phyloP scores from a whole-genome alignment of 139 green algal species.

The Micractinium sp. region DNA sequence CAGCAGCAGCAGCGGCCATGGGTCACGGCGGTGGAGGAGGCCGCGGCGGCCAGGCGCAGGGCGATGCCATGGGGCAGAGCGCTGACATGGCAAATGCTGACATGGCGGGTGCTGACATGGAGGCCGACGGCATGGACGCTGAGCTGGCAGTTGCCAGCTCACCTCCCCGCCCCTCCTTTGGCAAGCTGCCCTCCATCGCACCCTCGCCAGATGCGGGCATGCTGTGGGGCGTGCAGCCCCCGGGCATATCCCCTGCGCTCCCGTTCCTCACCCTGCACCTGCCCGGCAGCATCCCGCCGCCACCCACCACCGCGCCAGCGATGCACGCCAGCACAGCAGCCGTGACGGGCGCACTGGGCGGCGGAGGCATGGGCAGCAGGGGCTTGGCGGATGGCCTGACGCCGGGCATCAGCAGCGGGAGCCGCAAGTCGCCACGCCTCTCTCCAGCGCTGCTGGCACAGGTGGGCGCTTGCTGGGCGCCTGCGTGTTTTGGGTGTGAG shows the following conservation, averaged over 20 bases:
- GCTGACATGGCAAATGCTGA: neutral
- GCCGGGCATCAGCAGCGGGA: neutral
- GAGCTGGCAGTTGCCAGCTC: neutral
- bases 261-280: slow-evolving; percentile 20
- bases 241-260: slow-evolving; percentile 10
- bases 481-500: neutral
- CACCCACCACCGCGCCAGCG: neutral
- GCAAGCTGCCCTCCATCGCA: neutral
- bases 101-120: neutral
- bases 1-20: neutral
- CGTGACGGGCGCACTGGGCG: neutral
- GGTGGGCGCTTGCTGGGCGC: neutral
- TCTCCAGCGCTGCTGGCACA: slow-evolving; percentile 6
- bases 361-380: slow-evolving; percentile 1
- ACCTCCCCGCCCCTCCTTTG: neutral
- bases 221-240: slow-evolving; percentile 11
- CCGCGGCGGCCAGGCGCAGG: neutral
- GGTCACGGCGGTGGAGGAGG: neutral
- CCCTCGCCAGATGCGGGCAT: slow-evolving; percentile 23
- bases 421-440: slow-evolving; percentile 16
- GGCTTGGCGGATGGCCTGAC: neutral
- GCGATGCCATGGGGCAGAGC: neutral
- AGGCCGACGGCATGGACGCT: neutral
- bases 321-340: slow-evolving; percentile 4
- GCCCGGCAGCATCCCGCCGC: neutral